Percentiles rank a stretch among this genome's conserved stretches.
Evolutionary conservation across 2,329 filamentous ascomycete species (phyloP).

Genomic region (Fusarium azukiicola): DNA sequence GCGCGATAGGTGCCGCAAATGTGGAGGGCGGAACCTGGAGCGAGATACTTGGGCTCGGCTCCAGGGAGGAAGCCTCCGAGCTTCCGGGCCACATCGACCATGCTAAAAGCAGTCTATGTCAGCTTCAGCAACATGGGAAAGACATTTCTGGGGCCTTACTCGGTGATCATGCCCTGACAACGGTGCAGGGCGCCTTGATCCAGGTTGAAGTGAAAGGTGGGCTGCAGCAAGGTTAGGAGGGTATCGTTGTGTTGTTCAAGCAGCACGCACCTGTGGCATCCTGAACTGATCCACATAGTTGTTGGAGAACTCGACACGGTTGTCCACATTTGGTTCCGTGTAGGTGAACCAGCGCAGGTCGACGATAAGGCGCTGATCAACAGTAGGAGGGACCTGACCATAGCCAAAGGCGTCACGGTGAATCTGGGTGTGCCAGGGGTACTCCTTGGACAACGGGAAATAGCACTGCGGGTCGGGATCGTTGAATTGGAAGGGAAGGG

Average conservation of each 20-base stretch:
- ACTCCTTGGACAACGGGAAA: constrained; percentile 20
- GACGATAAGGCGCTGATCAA: constrained; percentile 15
- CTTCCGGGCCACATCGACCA: constrained; percentile 16
- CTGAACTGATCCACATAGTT: constrained; percentile 14
- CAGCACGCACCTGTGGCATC: constrained; percentile 12
- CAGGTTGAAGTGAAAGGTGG: constrained; percentile 16
- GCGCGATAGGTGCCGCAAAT: constrained; percentile 29
- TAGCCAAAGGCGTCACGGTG: constrained; percentile 26
- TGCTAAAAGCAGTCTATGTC: neutral
- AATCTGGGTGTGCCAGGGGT: constrained; percentile 29
- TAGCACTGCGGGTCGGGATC: constrained; percentile 22
- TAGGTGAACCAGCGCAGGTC: constrained; percentile 34
- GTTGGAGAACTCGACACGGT: constrained; percentile 17
- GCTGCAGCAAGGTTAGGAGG: constrained; percentile 4
- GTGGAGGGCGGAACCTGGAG: constrained; percentile 15
- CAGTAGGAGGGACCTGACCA: neutral
- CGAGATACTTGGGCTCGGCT: constrained; percentile 20
- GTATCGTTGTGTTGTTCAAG: too few relatives aligned
- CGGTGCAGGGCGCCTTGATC: constrained; percentile 1
- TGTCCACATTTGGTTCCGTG: neutral
- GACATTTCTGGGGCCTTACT: neutral
- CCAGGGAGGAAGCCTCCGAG: constrained; percentile 21
- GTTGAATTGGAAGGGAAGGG: constrained; percentile 19
- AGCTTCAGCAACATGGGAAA: neutral
- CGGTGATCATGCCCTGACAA: constrained; percentile 2